Percentiles rank a stretch among this genome's conserved stretches.
phyloP scores from a whole-genome alignment of 106 monocot species.

The Dendrobium nobile region DNA sequence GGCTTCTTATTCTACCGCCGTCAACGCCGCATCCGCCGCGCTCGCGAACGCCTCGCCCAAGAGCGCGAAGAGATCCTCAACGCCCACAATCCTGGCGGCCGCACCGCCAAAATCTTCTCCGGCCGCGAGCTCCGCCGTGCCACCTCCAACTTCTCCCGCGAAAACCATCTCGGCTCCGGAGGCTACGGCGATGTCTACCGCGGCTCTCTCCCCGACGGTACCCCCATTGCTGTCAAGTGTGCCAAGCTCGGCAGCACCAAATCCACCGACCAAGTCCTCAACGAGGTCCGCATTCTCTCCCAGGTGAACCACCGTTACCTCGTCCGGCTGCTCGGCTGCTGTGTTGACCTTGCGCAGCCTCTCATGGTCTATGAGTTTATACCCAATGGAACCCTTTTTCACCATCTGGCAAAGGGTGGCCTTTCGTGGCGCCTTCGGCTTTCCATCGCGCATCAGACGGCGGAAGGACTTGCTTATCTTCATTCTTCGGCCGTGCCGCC shows the following conservation, averaged over 20 bases:
- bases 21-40: conserved; percentile 35
- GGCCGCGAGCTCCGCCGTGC: conserved; percentile 44
- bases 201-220: conserved; percentile 45
- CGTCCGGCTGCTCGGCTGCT: conserved; percentile 60
- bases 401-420: conserved; percentile 36
- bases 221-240: conserved; percentile 53
- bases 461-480: conserved; percentile 56
- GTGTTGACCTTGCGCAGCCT: conserved; percentile 56
- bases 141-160: conserved; percentile 44
- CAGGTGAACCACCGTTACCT: conserved; percentile 68
- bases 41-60: conserved; percentile 23
- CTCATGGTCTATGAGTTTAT: conserved; percentile 75
- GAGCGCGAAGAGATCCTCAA: conserved; percentile 63
- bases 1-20: conserved; percentile 33
- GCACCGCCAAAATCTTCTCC: conserved; percentile 61
- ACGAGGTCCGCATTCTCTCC: conserved; percentile 61
- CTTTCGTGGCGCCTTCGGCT: conserved; percentile 42
- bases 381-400: conserved; percentile 47
- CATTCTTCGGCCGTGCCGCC: conserved; percentile 60
- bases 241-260: conserved; percentile 68
- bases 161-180: conserved; percentile 54
- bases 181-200: conserved; percentile 62
- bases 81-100: conserved; percentile 46
- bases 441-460: conserved; percentile 42
- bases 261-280: conserved; percentile 63